These are phyloP conservation scores for Biancaea sappan DNA, from an alignment of 306 rosid species.

Conservation along the genomic window DNA sequence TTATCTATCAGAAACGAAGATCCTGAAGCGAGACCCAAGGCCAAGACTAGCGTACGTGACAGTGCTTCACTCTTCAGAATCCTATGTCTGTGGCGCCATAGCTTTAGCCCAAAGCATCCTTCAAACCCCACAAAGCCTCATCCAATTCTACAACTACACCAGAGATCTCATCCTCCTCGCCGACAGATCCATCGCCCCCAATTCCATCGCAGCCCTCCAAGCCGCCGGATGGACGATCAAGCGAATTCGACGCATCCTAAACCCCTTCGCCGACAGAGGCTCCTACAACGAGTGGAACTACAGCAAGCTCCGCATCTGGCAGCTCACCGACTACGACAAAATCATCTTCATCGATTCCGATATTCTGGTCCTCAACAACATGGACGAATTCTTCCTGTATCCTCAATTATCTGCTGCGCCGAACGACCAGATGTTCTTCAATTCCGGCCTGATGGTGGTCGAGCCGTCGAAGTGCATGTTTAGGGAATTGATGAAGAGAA, in stretches of 20 bases:
- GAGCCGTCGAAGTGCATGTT: conserved; percentile 86
- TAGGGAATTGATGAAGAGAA: conserved; percentile 47
- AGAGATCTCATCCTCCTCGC: conserved; percentile 73
- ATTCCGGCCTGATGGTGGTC: conserved; percentile 74
- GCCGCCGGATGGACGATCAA: conserved; percentile 72
- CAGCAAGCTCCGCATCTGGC: conserved; percentile 81
- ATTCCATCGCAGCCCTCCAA: conserved; percentile 47
- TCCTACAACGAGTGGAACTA: conserved; percentile 87
- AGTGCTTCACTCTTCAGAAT: conserved; percentile 82
- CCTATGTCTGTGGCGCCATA: conserved; percentile 86
- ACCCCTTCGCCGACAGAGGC: conserved; percentile 52
- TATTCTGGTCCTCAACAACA: conserved; percentile 47
- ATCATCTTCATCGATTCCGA: conserved; percentile 80
- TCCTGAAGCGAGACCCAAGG: neutral
- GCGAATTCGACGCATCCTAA: conserved; percentile 56
- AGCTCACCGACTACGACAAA: conserved; percentile 58
- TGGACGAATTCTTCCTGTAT: conserved; percentile 45
- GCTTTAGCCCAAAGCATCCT: conserved; percentile 81
- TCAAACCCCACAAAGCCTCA: neutral
- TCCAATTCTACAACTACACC: conserved; percentile 29
- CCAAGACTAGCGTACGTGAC: conserved; percentile 67
- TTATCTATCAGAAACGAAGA: neutral
- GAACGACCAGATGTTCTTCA: conserved; percentile 52
- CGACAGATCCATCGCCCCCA: conserved; percentile 52
- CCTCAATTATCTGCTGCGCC: conserved; percentile 71